Conservation (phyloP, 2,329 filamentous ascomycete species). For the Fusarium sterilihyphosum region DNA sequence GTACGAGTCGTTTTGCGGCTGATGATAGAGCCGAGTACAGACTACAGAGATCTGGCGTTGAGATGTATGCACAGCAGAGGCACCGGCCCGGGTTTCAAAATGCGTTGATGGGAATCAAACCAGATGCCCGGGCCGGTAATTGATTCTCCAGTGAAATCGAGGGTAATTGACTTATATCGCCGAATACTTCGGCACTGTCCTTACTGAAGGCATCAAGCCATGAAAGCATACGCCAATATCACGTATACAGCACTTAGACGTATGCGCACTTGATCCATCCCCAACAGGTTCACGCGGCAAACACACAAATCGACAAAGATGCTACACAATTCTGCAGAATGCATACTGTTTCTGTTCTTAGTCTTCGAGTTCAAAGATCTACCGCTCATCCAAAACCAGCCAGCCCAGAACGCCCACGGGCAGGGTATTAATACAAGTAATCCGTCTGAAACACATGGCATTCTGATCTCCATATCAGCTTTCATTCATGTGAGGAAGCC, state of each 20-base stretch:
- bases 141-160: background rate
- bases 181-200: background rate
- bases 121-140: constrained; percentile 33
- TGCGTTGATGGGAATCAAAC: background rate
- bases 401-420: constrained; percentile 35
- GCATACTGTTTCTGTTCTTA: background rate
- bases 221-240: background rate
- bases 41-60: background rate
- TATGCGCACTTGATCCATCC: background rate
- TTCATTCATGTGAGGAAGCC: constrained; percentile 26
- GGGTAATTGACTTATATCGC: background rate
- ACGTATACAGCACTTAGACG: background rate
- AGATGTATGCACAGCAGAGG: background rate
- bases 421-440: constrained; percentile 43
- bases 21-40: background rate
- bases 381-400: constrained; percentile 25
- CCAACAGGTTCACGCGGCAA: constrained; percentile 1
- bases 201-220: background rate
- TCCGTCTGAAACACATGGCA: constrained; percentile 25
- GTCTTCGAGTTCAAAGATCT: constrained; percentile 12
- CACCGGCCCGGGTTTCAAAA: constrained; percentile 37
- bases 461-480: constrained; percentile 13
- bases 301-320: constrained; percentile 3
- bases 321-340: background rate
- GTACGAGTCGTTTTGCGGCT: constrained; percentile 10